Conservation (phyloP, 2,329 filamentous ascomycete species). For the Fusarium hostae region DNA sequence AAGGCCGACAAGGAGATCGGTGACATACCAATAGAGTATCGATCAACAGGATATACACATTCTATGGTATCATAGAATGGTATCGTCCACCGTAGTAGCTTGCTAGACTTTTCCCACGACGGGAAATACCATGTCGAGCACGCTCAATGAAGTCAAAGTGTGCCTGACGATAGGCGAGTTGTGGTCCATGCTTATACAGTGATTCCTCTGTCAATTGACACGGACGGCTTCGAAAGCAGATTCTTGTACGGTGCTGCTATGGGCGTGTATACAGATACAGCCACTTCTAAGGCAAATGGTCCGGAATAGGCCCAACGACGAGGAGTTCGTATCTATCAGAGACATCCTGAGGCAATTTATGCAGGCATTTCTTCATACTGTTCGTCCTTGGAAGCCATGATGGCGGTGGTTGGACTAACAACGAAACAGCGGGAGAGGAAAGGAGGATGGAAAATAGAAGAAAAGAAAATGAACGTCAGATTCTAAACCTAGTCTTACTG, state of each 20-base stretch:
- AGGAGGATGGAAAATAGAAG: too few relatives aligned
- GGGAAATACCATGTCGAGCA: neutral
- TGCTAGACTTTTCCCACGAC: neutral
- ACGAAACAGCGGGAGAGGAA: too few relatives aligned
- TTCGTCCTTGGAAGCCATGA: too few relatives aligned
- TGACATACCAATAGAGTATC: neutral
- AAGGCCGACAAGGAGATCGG: neutral
- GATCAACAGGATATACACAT: neutral
- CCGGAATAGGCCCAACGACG: too few relatives aligned
- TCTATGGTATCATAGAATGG: neutral
- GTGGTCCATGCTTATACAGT: neutral
- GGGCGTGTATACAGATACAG: neutral
- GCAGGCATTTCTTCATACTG: too few relatives aligned
- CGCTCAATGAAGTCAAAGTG: neutral
- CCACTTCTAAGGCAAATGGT: neutral
- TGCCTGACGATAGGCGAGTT: neutral
- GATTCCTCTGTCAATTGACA: neutral
- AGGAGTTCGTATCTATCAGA: too few relatives aligned
- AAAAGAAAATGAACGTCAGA: too few relatives aligned
- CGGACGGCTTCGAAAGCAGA: too few relatives aligned
- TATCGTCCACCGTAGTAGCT: neutral
- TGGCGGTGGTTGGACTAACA: too few relatives aligned
- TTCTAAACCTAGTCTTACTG: too few relatives aligned
- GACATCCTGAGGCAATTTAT: too few relatives aligned
- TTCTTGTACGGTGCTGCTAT: too few relatives aligned